phyloP scores from a whole-genome alignment of 768 basidiomycete genomes.

The Hydnomerulius pinastri region DNA sequence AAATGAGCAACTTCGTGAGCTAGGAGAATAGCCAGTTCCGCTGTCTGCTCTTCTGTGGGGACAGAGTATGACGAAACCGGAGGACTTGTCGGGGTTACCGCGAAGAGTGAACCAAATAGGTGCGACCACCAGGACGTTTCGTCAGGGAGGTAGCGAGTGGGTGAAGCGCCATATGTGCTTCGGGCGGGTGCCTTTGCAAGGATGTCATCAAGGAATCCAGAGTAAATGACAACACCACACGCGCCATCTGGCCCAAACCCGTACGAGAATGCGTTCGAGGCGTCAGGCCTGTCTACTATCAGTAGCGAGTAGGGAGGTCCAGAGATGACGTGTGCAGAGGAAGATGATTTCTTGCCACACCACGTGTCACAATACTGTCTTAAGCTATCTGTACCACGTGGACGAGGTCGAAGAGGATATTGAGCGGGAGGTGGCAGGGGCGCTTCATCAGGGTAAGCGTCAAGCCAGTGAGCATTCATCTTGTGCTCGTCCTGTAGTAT shows the following conservation, averaged over 20 bases:
- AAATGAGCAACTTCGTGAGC: slow-evolving; percentile 95
- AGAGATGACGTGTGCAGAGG: slow-evolving; percentile 57
- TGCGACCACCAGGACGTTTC: slow-evolving; percentile 47
- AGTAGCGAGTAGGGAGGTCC: slow-evolving; percentile 91
- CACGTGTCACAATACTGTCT: slow-evolving; percentile 55
- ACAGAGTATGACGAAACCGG: slow-evolving; percentile 41
- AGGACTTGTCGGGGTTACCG: slow-evolving; percentile 33
- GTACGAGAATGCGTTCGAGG: slow-evolving; percentile 91
- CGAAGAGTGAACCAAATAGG: slow-evolving; percentile 47
- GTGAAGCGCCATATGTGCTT: slow-evolving; percentile 16
- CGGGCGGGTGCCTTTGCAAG: slow-evolving; percentile 44
- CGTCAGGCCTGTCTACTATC: slow-evolving; percentile 82
- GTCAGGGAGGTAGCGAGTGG: slow-evolving; percentile 16
- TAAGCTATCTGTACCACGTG: slow-evolving; percentile 72
- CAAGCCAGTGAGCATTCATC: slow-evolving; percentile 56
- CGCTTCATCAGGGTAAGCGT: slow-evolving; percentile 46
- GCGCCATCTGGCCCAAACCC: slow-evolving; percentile 92
- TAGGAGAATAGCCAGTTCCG: slow-evolving; percentile 86
- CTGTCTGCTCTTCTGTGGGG: slow-evolving; percentile 81
- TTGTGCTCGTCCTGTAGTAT: slow-evolving; percentile 61
- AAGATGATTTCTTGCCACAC: slow-evolving; percentile 42
- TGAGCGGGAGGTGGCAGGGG: slow-evolving; percentile 81
- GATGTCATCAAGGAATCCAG: slow-evolving; percentile 90
- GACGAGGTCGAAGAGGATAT: slow-evolving; percentile 81
- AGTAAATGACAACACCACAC: slow-evolving; percentile 93